Base-by-base conservation (phyloP, 805 yeast genomes). In the Spathaspora arborariae region DNA sequence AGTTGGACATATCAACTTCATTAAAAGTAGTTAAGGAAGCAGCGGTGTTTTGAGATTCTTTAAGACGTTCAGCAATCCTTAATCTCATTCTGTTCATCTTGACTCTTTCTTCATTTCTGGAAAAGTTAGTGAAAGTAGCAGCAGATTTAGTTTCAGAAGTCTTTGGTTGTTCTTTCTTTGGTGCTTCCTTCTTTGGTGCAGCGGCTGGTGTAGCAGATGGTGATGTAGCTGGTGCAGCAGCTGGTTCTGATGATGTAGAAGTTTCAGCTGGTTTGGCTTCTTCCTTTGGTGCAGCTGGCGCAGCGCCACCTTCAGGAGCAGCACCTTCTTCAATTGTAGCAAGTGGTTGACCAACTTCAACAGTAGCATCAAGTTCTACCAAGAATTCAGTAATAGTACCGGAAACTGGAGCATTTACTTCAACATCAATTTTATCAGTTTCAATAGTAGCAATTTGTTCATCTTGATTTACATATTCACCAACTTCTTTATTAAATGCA, bases 81-180 rank as follows among this genome's bases (percentile, higher is more conserved):
- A 88, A 73, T 76, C 99, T 86, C 98, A 92, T 94, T 78, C 99
- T 88, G 84, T 91, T 94, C 98, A 92, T 92, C 79, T 92, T 92
- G 54, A 94, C 95, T 67, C 90, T 82, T 65, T 84, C 86, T 75
- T 94, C 98, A 51, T 74, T 70, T 76, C 99, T 87, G 49, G 94
- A 78, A 63, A 88, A 88, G 44, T 60, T 54, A 45, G 74, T 69
- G 63, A 70, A 70, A 4, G 70, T 52, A 22, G 61, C 56, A 30
- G 78, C 57, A 39, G 72, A 68, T 39, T 67, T 56, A 20, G 56
- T 49, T 20, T 45, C 44, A 10, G 56, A 62, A 50, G 66, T 57
- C 50, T 56, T 56, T 45, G 70, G 59, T 24, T 60, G 59, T 52
- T 63, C 65, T 48, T 61, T 55, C 61, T 64, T 59, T 33, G 67